Evolutionary conservation across 148 eudicot genomes (phyloP), one percentile per base, ranked within the genome.

Genomic region (Linanthus parryae): DNA sequence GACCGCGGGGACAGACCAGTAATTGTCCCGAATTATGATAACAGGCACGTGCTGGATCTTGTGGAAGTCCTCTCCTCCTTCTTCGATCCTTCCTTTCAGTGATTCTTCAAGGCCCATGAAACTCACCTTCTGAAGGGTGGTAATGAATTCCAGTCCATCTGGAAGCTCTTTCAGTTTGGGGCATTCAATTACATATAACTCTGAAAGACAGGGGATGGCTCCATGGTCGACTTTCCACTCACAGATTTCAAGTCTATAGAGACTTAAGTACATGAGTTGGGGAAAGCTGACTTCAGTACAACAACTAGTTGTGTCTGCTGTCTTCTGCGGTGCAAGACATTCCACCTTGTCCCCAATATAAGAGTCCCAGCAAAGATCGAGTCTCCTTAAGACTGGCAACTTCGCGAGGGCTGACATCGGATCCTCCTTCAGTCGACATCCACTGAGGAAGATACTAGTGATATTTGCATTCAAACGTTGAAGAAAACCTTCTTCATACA

Each of bases 151-250:
- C 27, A 66, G 10, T 46, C 71, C 65, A 0, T 53, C 49, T 1
- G 65, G 69, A 49, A 56, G 14, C 71, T 43, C 39, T 34, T 22
- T 35, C 50, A 66, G n/a, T 1, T 66, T 59, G 13, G 16, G 16
- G 40, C 40, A 37, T 1, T 3, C 2, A 0, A 1, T 2, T 2
- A 37, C 15, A 0, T 37, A 0, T 37, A 37, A 37, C 2, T 4
- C 0, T 0, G 15, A 37, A 18, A 37, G 40, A 37, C 1, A 2
- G 16, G 40, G 40, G 13, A 34, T 34, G 37, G 37, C 37, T 34
- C 37, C 37, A 8, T 1, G 5, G 8, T 34, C 37, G 9, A 37
- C 17, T 18, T 18, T 37, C 40, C 16, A 37, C 16, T 37, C 40
- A 15, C 15, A 15, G 5, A 37, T 3, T 4, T 37, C 15, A 9